Evolutionary conservation across 805 yeast species (phyloP).

Genomic region (Ogataea dorogensis): DNA sequence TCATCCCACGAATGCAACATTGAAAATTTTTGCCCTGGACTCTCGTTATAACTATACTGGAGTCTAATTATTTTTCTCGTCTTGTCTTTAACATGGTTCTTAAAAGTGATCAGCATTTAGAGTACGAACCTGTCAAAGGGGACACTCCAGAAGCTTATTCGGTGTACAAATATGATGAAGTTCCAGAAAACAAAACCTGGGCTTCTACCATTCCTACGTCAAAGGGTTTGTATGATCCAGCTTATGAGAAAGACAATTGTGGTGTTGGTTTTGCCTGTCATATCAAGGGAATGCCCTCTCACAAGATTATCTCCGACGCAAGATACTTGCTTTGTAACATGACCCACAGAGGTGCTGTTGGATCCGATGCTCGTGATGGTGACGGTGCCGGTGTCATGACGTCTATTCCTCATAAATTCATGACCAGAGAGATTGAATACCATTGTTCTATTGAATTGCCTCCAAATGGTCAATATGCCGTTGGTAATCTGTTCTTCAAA

Average conservation of each 20-base stretch:
- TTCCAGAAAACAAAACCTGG: conserved; percentile 83
- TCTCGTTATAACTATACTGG: conserved; percentile 2
- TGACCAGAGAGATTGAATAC: conserved; percentile 78
- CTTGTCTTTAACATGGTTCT: conserved; percentile 23
- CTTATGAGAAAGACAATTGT: conserved; percentile 93
- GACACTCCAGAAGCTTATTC: conserved; percentile 31
- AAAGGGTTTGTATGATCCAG: conserved; percentile 92
- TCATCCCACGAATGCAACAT: conserved; percentile 2
- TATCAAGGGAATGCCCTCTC: conserved; percentile 83
- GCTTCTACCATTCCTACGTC: conserved; percentile 83
- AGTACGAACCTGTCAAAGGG: conserved; percentile 22
- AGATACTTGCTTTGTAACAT: conserved; percentile 85
- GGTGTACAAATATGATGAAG: conserved; percentile 68
- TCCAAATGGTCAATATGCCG: conserved; percentile 82
- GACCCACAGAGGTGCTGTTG: conserved; percentile 99
- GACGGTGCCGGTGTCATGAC: conserved; percentile 98
- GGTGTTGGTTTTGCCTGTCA: conserved; percentile 98
- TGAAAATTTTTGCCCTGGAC: conserved; percentile 10
- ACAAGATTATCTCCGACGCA: conserved; percentile 92
- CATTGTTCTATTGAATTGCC: conserved; percentile 70
- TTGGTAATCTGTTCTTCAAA: conserved; percentile 92
- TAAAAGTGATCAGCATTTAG: conserved; percentile 31
- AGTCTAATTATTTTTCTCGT: conserved; percentile 6
- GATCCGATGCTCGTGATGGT: conserved; percentile 93
- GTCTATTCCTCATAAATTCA: conserved; percentile 86